Percentiles rank a stretch among this genome's conserved stretches.
phyloP scores from a whole-genome alignment of 2,329 filamentous ascomycete species.

The Penicillium griseofulvum region DNA sequence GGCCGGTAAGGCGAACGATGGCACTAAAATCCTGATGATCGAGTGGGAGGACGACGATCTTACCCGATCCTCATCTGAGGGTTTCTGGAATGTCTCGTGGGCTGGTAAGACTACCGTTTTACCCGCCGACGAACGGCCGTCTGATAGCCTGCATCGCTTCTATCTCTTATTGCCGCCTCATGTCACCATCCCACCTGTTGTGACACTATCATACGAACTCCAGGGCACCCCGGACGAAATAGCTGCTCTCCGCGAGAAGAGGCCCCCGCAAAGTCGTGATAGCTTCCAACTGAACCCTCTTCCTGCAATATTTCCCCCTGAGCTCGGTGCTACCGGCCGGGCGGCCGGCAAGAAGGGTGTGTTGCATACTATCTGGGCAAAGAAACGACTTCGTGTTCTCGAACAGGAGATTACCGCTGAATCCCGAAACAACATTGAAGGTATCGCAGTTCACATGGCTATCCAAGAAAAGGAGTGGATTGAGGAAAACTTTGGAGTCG shows the following conservation, averaged over 20 bases:
- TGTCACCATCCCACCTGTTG: no score
- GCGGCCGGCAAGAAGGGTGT: constrained; percentile 74
- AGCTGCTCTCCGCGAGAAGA: no score
- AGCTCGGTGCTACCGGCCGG: constrained; percentile 65
- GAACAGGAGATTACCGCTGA: constrained; percentile 74
- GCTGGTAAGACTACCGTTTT: constrained; percentile 75
- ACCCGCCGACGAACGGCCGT: no score
- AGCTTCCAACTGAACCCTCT: no score
- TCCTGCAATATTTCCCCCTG: constrained; percentile 80
- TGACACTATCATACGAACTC: no score
- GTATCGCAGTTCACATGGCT: constrained; percentile 80
- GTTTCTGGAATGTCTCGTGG: constrained; percentile 78
- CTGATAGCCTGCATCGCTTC: no score
- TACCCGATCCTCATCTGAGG: constrained; percentile 40
- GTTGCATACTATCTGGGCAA: constrained; percentile 86
- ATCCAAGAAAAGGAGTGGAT: constrained; percentile 83
- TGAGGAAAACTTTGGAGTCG: constrained; percentile 71
- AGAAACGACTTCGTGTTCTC: constrained; percentile 72
- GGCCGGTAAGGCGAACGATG: constrained; percentile 70
- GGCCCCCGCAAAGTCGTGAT: no score
- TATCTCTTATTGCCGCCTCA: no score
- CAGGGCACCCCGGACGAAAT: no score
- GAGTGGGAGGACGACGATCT: constrained; percentile 73
- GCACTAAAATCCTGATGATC: constrained; percentile 89
- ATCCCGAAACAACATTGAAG: constrained; percentile 70